Base-by-base conservation (phyloP, 2,329 filamentous ascomycete species). In the Sclerotiophoma versabilis region DNA sequence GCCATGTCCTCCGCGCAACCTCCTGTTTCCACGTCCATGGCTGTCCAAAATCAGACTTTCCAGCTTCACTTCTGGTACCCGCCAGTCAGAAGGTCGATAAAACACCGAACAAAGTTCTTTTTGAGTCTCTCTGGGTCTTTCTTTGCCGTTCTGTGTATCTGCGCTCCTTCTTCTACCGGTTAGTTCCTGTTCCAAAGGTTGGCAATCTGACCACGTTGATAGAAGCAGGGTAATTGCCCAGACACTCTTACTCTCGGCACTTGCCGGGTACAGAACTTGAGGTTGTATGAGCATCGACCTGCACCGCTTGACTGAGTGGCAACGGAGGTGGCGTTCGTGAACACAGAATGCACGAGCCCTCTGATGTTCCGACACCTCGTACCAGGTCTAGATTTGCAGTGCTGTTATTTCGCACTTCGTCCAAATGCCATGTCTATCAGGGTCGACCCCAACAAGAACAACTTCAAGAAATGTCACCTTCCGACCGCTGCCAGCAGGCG, bases 271-370 rank as follows among this genome's bases (percentile, higher is more conserved):
- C 34, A 39, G 17, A 17, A 33, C 27, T 34, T 29, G 34, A 41
- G 27, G 41, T 19, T 34, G 15, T 29, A 27, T 46, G 32, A n/a
- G 5, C 33, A 26, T 22, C 8, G 22, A 41, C 26, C 38, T 26
- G 33, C 26, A 17, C 26, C 12, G 11, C 14, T n/a, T 10, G 14
- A 23, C 14, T 3, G 34, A 30, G 22, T 27, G 19, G 20, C 20
- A 25, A 30, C 44, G 17, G 20, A 43, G 32, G 44, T 38, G 41
- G 49, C 44, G 42, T 38, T 47, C 37, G 26, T 33, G n/a, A 29
- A 9, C 11, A 23, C 36, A 44, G 26, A 6, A 33, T 33, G 47
- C 39, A 45, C 30, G 26, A 32, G 15, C 39, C 39, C 19, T n/a
- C 17, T 10, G 5, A 9, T 27, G 23, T 17, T 37, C 22, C 25